Percentiles rank a stretch among this genome's conserved stretches.
These are phyloP conservation scores for Verbena officinalis DNA, from an alignment of 257 asterid species.

Conservation along the genomic window DNA sequence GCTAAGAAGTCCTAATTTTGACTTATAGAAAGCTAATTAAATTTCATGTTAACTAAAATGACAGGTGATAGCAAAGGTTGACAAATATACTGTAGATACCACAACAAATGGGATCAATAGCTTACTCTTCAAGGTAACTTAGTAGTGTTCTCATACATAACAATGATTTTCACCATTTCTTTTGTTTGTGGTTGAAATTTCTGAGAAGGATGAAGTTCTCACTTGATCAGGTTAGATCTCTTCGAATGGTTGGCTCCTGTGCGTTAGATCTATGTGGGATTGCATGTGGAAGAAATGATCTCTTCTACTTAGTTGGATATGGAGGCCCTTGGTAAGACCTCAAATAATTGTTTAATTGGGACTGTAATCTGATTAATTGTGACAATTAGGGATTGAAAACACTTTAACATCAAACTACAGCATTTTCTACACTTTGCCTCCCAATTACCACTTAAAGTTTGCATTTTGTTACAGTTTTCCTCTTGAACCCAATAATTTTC, in stretches of 20 bases:
- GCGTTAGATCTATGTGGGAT: constrained; percentile 79
- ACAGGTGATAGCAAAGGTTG: constrained; percentile 71
- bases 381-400: no score
- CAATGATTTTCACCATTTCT: not conserved
- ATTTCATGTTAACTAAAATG: constrained; percentile 22
- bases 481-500: no score
- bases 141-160: not conserved
- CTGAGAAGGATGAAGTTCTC: constrained; percentile 5
- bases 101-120: constrained; percentile 58
- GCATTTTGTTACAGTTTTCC: no score
- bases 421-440: no score
- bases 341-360: not conserved
- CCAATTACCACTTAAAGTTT: no score
- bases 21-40: constrained; percentile 19
- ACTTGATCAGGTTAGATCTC: constrained; percentile 65
- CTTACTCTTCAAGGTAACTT: constrained; percentile 67
- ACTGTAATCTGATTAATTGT: no score
- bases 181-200: not conserved
- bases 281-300: constrained; percentile 78
- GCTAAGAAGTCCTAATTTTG: not conserved
- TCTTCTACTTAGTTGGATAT: constrained; percentile 61
- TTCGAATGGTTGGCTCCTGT: constrained; percentile 81
- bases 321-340: constrained; percentile 76
- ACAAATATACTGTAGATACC: constrained; percentile 56
- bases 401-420: no score